Base-by-base conservation (phyloP, 805 yeast genomes). In the Saccharomycopsis fodiens region DNA sequence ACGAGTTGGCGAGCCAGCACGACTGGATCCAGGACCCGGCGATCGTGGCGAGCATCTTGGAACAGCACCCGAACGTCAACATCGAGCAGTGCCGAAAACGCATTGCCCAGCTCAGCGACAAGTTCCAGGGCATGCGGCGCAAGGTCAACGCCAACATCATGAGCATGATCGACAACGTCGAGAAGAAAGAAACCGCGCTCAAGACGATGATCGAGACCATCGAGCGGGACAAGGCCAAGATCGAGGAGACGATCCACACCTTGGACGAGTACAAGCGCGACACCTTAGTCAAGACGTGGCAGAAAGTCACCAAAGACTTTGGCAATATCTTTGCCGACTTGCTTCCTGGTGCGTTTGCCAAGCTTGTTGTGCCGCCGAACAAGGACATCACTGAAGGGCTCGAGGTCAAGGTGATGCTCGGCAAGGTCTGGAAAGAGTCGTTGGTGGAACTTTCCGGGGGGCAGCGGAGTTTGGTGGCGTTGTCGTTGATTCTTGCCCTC, bases 381-480 rank as follows among this genome's bases (percentile, higher is more conserved):
- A 73, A 74, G 56, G 94, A 86, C 57, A 84, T 93, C 7, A 85
- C 95, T 0, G 77, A 83, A 54, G 99, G 99, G 16, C 69, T 93
- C 13, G 95, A 86, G 58, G 93, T 93, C 20, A 82, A 79, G 57
- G 97, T 93, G 1, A 79, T 85, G 59, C 68, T 93, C 13, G 98
- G 98, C 2, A 79, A 74, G 38, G 86, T 91, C 3, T 93, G 98
- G 98, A 93, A 91, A 59, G 96, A 89, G 55, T 84, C 95, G 57
- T 72, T 93, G 50, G 94, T 88, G 8, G 99, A 93, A 64, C 70
- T 93, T 38, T 85, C 96, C 4, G 99, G 99, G 46, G 99, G 99
- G 16, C 99, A 93, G 63, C 67, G 97, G 54, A 93, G 97, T 1
- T 74, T 94, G 52, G 85, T 91, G 52, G 98, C 98, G 0, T 67